Percentiles rank a stretch among this genome's conserved stretches.
Conservation (phyloP, 2,329 filamentous ascomycete genomes). For the Penicillium sumatraense region DNA sequence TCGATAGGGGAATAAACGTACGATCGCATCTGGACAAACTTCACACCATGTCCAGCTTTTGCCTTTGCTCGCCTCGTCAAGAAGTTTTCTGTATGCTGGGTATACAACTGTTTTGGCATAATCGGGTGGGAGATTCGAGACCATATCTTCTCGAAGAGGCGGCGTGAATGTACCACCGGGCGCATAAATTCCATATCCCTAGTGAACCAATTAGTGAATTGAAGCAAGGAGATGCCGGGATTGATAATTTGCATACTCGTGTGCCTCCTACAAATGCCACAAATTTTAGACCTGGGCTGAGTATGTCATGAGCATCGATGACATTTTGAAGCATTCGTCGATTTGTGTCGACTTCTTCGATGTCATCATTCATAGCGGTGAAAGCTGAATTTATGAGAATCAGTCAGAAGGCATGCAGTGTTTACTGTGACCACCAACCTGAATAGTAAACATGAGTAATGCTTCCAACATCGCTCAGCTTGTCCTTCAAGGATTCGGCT, state of each 20-base stretch:
- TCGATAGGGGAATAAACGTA: neutral
- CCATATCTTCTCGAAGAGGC: slow-evolving; percentile 36
- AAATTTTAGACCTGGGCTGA: slow-evolving; percentile 36
- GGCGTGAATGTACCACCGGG: slow-evolving; percentile 33
- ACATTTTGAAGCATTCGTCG: slow-evolving; percentile 41
- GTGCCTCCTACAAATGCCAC: slow-evolving; percentile 39
- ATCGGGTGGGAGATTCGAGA: slow-evolving; percentile 30
- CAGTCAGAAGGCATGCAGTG: neutral
- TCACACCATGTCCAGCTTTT: slow-evolving; percentile 42
- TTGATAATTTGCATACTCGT: slow-evolving; percentile 10
- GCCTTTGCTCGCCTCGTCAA: slow-evolving; percentile 24
- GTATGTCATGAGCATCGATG: slow-evolving; percentile 35
- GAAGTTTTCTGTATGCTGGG: slow-evolving; percentile 27
- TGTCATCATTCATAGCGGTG: slow-evolving; percentile 24
- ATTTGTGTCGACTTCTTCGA: slow-evolving; percentile 39
- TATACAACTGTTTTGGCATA: slow-evolving; percentile 39
- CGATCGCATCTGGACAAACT: slow-evolving; percentile 37
- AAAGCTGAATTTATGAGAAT: slow-evolving; percentile 17
- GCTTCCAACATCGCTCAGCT: slow-evolving; percentile 39
- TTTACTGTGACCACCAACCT: slow-evolving; percentile 21
- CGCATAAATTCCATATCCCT: slow-evolving; percentile 31
- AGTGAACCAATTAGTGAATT: neutral
- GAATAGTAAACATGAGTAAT: slow-evolving; percentile 50
- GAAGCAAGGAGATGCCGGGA: neutral
- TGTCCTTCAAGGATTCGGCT: slow-evolving; percentile 36